Conservation (phyloP, 495 filamentous ascomycete genomes). For the Staphylotrichum tortipilum region DNA sequence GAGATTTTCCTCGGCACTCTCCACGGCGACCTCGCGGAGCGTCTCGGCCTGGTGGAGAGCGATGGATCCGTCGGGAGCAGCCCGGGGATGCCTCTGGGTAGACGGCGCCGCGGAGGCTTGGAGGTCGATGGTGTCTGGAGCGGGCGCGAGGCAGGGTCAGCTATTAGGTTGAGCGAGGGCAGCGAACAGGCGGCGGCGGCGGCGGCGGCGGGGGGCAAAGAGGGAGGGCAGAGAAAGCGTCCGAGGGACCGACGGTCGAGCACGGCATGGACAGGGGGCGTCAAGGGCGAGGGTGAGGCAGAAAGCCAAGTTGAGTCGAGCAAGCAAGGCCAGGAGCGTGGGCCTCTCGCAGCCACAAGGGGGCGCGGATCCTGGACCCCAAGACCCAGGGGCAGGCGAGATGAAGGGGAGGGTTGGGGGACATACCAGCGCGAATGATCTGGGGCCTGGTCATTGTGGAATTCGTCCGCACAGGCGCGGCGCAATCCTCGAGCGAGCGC, state of each 20-base stretch:
- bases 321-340: neutral
- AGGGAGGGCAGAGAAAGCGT: conserved; percentile 10
- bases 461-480: conserved; percentile 11
- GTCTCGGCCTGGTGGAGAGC: conserved; percentile 81
- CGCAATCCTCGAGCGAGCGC: no score
- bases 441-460: conserved; percentile 63
- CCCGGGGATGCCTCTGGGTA: conserved; percentile 61
- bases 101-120: conserved; percentile 76
- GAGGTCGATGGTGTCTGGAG: conserved; percentile 94
- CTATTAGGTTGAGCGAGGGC: no score
- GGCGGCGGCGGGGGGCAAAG: no score
- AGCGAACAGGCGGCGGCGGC: no score
- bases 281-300: conserved; percentile 10
- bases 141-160: no score
- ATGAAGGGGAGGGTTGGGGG: conserved; percentile 16
- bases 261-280: conserved; percentile 3
- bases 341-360: conserved; percentile 16
- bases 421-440: conserved; percentile 69
- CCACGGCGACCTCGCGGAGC: conserved; percentile 68
- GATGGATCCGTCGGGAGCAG: conserved; percentile 39
- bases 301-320: neutral
- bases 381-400: conserved; percentile 13
- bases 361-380: no score
- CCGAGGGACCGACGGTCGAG: conserved; percentile 8
- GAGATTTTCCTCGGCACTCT: conserved; percentile 57